Conservation (phyloP, 768 basidiomycete genomes). For the Daedaleopsis nitida region DNA sequence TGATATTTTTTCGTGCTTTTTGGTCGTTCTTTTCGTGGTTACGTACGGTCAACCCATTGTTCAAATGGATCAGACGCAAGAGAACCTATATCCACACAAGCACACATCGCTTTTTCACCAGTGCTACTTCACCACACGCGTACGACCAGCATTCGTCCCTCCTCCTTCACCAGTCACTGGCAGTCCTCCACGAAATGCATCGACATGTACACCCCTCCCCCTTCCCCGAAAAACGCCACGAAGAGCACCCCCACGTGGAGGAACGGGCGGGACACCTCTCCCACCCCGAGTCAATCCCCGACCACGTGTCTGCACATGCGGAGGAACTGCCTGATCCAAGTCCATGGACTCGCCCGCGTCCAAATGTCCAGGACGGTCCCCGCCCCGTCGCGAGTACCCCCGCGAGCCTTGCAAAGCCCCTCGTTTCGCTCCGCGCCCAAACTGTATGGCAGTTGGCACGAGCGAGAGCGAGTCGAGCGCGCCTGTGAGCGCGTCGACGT, state of each 20-base stretch:
- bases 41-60: too few species aligned
- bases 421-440: constrained; percentile 60
- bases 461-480: constrained; percentile 54
- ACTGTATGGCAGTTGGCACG: constrained; percentile 69
- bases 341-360: not conserved
- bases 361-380: not conserved
- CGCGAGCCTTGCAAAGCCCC: constrained; percentile 12
- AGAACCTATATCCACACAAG: too few species aligned
- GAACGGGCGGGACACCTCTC: not conserved
- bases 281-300: not conserved
- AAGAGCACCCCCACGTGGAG: not conserved
- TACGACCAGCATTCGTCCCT: too few species aligned
- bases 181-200: too few species aligned
- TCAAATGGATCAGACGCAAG: too few species aligned
- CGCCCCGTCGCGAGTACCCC: constrained; percentile 4
- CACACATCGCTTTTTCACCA: too few species aligned
- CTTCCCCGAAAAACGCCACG: not conserved
- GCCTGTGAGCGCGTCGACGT: constrained; percentile 51
- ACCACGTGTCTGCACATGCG: not conserved
- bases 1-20: not conserved
- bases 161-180: too few species aligned
- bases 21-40: too few species aligned
- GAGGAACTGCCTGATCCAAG: not conserved
- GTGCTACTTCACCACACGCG: not conserved
- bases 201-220: not conserved